Percentiles rank a stretch among this genome's conserved stretches.
Evolutionary conservation across 2,329 filamentous ascomycete species (phyloP).

Genomic region (Penicillium aurantiogriseum): DNA sequence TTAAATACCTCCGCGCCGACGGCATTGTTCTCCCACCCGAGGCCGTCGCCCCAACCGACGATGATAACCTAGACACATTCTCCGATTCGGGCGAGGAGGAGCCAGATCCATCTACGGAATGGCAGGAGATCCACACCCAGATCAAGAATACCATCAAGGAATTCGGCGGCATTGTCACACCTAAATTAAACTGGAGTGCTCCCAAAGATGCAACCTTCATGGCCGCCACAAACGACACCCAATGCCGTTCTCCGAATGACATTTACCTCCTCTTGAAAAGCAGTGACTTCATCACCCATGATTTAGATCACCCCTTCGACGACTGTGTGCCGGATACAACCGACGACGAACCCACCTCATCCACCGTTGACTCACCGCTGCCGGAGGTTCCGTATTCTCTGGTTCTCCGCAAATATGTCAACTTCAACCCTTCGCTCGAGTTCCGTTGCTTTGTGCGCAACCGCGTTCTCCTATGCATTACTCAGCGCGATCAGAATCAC

Average conservation of each 20-base stretch:
- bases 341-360: conserved; percentile 9
- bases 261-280: conserved; percentile 92
- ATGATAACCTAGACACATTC: conserved; percentile 52
- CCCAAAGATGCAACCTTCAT: conserved; percentile 98
- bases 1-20: conserved; percentile 86
- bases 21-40: conserved; percentile 75
- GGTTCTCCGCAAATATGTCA: conserved; percentile 83
- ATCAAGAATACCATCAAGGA: conserved; percentile 77
- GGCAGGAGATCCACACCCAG: conserved; percentile 69
- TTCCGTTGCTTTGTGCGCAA: conserved; percentile 94
- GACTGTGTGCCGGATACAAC: conserved; percentile 55
- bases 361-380: conserved; percentile 14
- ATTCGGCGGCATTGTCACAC: conserved; percentile 80
- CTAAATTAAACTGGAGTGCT: conserved; percentile 96
- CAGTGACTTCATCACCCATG: conserved; percentile 91
- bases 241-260: conserved; percentile 84
- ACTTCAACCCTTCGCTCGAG: conserved; percentile 84
- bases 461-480: conserved; percentile 74
- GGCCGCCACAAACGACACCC: conserved; percentile 79
- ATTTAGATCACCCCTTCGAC: conserved; percentile 89
- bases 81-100: conserved; percentile 58
- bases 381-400: conserved; percentile 69
- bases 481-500: conserved; percentile 85
- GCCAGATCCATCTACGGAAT: conserved; percentile 54
- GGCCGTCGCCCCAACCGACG: conserved; percentile 32